Conservation (phyloP, 306 rosid species). For the Sesbania bispinosa region DNA sequence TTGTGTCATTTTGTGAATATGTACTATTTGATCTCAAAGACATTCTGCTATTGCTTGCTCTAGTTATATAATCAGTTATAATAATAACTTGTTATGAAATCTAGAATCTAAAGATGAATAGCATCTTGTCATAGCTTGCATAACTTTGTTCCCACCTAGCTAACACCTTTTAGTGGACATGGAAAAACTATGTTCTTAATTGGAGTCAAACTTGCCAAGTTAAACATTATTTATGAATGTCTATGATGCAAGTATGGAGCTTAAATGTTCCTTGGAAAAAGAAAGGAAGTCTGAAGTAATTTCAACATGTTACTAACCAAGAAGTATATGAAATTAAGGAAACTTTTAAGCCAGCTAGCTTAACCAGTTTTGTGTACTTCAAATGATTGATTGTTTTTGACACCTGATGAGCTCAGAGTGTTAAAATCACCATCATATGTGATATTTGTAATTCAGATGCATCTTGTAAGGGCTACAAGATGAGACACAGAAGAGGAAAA, state of each 20-base stretch:
- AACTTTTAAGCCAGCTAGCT: background rate
- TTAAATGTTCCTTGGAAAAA: background rate
- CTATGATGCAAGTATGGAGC: background rate
- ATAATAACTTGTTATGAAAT: background rate
- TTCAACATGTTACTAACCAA: background rate
- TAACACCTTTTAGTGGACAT: slow-evolving; percentile 1
- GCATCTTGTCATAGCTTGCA: background rate
- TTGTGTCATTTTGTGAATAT: background rate
- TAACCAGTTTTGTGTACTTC: slow-evolving; percentile 5
- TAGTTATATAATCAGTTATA: background rate
- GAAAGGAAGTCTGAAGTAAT: background rate
- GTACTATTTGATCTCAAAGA: slow-evolving; percentile 9
- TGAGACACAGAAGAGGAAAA: slow-evolving; percentile 75
- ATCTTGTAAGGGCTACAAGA: slow-evolving; percentile 37
- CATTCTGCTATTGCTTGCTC: slow-evolving; percentile 10
- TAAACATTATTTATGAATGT: background rate
- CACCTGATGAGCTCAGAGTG: slow-evolving; percentile 4
- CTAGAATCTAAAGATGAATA: background rate
- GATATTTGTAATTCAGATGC: slow-evolving; percentile 44
- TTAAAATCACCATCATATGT: background rate
- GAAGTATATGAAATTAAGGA: background rate
- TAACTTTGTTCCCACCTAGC: slow-evolving; percentile 1
- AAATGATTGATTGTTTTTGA: slow-evolving; percentile 7
- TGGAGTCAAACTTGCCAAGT: background rate
- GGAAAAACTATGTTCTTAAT: background rate